Evolutionary conservation across 2,329 filamentous ascomycete genomes (phyloP).

Genomic region (Pseudonectria foliicola): DNA sequence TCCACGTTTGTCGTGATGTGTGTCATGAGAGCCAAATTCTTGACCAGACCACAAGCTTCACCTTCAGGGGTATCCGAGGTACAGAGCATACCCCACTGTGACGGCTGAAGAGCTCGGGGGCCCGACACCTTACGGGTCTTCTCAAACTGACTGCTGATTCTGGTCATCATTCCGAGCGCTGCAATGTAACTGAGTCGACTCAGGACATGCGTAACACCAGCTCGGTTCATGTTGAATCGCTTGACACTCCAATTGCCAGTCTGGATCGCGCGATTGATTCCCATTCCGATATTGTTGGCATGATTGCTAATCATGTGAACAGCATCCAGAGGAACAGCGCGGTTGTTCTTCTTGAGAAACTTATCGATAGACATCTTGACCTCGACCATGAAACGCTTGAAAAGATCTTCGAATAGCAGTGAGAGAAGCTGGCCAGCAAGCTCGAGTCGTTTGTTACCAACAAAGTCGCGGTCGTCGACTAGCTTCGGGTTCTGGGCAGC

Average conservation of each 20-base stretch:
- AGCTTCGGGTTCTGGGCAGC: constrained; percentile 81
- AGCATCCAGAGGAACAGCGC: constrained; percentile 82
- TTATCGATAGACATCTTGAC: constrained; percentile 95
- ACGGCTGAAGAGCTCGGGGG: constrained; percentile 90
- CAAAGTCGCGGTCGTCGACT: constrained; percentile 94
- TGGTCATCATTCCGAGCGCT: constrained; percentile 98
- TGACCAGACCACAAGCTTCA: constrained; percentile 94
- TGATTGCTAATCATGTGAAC: constrained; percentile 77
- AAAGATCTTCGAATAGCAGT: constrained; percentile 91
- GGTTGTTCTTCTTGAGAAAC: constrained; percentile 85
- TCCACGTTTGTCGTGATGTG: constrained; percentile 97
- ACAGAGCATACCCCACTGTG: constrained; percentile 97
- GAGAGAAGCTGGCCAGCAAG: constrained; percentile 90
- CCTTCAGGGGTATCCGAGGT: constrained; percentile 97
- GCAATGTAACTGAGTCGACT: constrained; percentile 95
- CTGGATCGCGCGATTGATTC: constrained; percentile 92
- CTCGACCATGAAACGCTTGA: constrained; percentile 87
- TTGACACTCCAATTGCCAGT: constrained; percentile 98
- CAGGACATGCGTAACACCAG: constrained; percentile 91
- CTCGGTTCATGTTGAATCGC: constrained; percentile 97
- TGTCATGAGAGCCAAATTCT: constrained; percentile 97
- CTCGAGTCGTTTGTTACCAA: constrained; percentile 94
- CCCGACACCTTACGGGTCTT: constrained; percentile 97
- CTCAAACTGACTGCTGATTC: constrained; percentile 97
- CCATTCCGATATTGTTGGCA: constrained; percentile 79